These are phyloP conservation scores for Ogataea pilisensis DNA, from an alignment of 805 yeast species.

Conservation along the genomic window DNA sequence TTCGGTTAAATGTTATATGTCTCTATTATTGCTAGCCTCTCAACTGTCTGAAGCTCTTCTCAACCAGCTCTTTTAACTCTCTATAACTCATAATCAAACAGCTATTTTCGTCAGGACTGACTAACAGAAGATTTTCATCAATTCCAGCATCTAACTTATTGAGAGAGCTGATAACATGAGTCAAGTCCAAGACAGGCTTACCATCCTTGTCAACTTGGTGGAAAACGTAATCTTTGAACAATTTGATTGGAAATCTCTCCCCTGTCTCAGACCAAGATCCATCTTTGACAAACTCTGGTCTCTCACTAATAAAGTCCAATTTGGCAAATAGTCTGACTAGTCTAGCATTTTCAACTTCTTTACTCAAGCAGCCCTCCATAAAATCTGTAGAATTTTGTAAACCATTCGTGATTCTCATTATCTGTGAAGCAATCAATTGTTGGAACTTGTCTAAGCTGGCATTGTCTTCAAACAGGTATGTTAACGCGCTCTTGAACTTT, in stretches of 20 bases:
- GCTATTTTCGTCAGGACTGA: constrained; percentile 78
- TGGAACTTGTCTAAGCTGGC: constrained; percentile 32
- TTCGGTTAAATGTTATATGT: not conserved
- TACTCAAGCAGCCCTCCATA: constrained; percentile 55
- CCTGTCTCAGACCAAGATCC: constrained; percentile 71
- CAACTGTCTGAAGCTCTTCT: constrained; percentile 57
- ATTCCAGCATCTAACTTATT: constrained; percentile 92
- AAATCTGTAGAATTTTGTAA: constrained; percentile 51
- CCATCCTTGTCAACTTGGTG: constrained; percentile 80
- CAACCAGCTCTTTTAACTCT: constrained; percentile 72
- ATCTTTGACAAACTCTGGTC: constrained; percentile 61
- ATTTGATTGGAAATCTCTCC: constrained; percentile 61
- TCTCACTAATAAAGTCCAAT: constrained; percentile 69
- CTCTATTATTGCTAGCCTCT: constrained; percentile 10
- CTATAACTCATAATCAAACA: constrained; percentile 83
- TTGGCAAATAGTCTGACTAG: constrained; percentile 79
- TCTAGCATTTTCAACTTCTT: constrained; percentile 85
- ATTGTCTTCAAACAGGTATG: constrained; percentile 31
- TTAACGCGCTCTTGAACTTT: constrained; percentile 41
- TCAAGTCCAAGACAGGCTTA: constrained; percentile 72
- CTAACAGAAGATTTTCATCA: constrained; percentile 75
- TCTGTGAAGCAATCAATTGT: constrained; percentile 38
- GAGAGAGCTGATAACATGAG: constrained; percentile 71
- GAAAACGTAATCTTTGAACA: constrained; percentile 82
- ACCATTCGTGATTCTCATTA: constrained; percentile 45